Evolutionary conservation across 176 grass and related monocot species (phyloP), one percentile per base, ranked within the genome.

Genomic region (Guadua angustifolia): DNA sequence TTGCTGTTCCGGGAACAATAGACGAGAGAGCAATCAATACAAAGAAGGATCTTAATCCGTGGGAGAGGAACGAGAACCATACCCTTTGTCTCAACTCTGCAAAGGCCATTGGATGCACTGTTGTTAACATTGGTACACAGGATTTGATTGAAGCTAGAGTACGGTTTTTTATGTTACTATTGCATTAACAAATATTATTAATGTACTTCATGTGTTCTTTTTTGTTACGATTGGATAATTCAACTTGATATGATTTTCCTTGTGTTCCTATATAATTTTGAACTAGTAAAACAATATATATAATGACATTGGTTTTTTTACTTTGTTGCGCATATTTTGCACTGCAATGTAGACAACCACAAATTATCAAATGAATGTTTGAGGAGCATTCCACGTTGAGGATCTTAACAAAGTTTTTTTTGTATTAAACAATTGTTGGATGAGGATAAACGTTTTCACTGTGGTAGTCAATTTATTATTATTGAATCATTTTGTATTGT

Each of bases 11-110:
- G 47, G 91, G 93, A 19, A 98, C 95, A 68, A 98, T 98, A 45
- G 95, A 98, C 87, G 95, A 98, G 76, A 93, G 95, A 89, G 95
- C 95, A 62, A 95, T 98, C 56, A 98, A 98, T 87, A 98, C 84
- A 79, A 98, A 98, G 82, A 87, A 90, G 79, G 73, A 85, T 35
- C 90, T 82, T 50, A 98, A 98, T 73, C 95, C 95, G 25, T 98
- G 95, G 95, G 95, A 98, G 80, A 94, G 93, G 74, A 98, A 95
- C 35, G 95, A 98, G 87, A 98, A 98, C 66, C 93, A 98, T 82
- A 98, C 93, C 68, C 95, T 98, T 82, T 87, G 95, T 90, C 90
- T 98, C 42, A 98, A 98, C 73, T 98, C 95, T 58, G 95, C 95
- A 55, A 98, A 95, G 86, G 95, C 95, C 78, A 98, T 98, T 88